Evolutionary conservation across 306 rosid genomes (phyloP).

Genomic region (Heteromeles arbutifolia): DNA sequence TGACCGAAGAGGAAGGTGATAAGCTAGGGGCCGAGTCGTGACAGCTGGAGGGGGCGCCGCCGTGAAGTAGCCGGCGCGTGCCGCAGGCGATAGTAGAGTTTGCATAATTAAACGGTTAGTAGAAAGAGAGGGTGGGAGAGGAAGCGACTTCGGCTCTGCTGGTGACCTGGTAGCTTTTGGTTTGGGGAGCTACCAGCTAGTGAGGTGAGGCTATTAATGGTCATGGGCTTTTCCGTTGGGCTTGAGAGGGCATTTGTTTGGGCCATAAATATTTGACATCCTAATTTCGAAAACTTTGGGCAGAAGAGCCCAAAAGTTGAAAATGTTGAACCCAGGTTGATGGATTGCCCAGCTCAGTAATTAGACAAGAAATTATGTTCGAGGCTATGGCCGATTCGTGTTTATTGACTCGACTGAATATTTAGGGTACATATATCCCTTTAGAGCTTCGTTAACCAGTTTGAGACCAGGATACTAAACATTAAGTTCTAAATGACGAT

Average conservation of each 20-base stretch:
- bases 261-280: not conserved
- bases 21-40: slow-evolving; percentile 14
- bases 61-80: slow-evolving; percentile 37
- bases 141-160: not conserved
- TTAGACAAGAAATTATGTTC: no score
- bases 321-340: no score
- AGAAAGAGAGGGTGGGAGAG: not conserved
- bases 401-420: no score
- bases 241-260: not conserved
- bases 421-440: no score
- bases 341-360: no score
- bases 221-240: not conserved
- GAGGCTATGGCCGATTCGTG: no score
- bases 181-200: not conserved
- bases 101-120: slow-evolving; percentile 41
- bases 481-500: no score
- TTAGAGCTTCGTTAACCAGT: no score
- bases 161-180: not conserved
- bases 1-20: slow-evolving; percentile 15
- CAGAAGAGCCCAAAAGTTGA: not conserved
- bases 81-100: slow-evolving; percentile 57
- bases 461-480: no score
- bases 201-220: not conserved
- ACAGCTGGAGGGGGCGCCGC: slow-evolving; percentile 7
- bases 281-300: not conserved